Evolutionary conservation across 179 eudicot genomes (phyloP).

Genomic region (Corrigiola litoralis): DNA sequence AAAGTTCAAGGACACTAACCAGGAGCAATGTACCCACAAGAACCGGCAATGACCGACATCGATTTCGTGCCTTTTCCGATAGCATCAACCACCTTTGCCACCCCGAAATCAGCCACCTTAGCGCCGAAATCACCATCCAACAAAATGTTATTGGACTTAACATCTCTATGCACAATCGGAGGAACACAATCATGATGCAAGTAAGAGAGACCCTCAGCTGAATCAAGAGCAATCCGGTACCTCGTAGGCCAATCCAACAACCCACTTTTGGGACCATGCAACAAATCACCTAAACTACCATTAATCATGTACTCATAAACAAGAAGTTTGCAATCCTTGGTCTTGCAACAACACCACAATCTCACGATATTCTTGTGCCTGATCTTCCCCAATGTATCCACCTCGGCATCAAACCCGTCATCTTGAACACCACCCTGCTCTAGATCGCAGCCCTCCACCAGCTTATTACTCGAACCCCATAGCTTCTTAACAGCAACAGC

Average conservation of each 20-base stretch:
- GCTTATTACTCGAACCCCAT: slow-evolving; percentile 31
- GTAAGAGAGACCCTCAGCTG: slow-evolving; percentile 81
- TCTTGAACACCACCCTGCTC: slow-evolving; percentile 32
- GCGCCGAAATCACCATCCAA: slow-evolving; percentile 73
- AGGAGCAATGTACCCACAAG: slow-evolving; percentile 93
- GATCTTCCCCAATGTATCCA: slow-evolving; percentile 72
- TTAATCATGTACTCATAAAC: slow-evolving; percentile 89
- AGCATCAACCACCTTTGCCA: slow-evolving; percentile 62
- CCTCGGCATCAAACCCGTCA: slow-evolving; percentile 78
- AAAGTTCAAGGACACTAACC: slow-evolving; percentile 38
- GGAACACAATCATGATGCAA: slow-evolving; percentile 90
- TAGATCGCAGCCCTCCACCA: slow-evolving; percentile 22
- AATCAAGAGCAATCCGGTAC: slow-evolving; percentile 57
- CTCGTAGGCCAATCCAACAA: slow-evolving; percentile 71
- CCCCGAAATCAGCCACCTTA: slow-evolving; percentile 82
- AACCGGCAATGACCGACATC: slow-evolving; percentile 86
- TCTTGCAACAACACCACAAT: slow-evolving; percentile 75
- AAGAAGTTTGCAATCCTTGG: slow-evolving; percentile 57
- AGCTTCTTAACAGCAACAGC: slow-evolving; percentile 72
- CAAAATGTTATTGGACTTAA: slow-evolving; percentile 71
- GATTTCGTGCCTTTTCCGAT: slow-evolving; percentile 57
- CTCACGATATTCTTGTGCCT: slow-evolving; percentile 90
- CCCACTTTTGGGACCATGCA: slow-evolving; percentile 64
- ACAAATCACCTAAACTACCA: slow-evolving; percentile 82
- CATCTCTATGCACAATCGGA: slow-evolving; percentile 77